phyloP scores from a whole-genome alignment of 2,329 filamentous ascomycete genomes.

The Pseudopithomyces maydicus region DNA sequence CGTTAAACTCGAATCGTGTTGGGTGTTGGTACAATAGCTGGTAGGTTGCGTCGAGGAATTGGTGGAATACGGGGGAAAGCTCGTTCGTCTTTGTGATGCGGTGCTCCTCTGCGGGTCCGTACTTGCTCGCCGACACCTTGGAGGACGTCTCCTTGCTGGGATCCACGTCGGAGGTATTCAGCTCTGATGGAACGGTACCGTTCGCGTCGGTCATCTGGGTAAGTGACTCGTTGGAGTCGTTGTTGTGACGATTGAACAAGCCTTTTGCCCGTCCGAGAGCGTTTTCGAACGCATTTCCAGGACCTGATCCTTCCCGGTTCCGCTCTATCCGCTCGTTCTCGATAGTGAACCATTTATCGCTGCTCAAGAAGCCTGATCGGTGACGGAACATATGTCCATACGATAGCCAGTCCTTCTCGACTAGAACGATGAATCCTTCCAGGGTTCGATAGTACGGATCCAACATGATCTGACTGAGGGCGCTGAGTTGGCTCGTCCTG shows the following conservation, averaged over 20 bases:
- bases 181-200: constrained; percentile 54
- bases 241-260: constrained; percentile 81
- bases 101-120: constrained; percentile 57
- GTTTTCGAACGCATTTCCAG: constrained; percentile 80
- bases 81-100: constrained; percentile 84
- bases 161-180: constrained; percentile 54
- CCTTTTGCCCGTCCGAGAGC: constrained; percentile 83
- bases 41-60: constrained; percentile 93
- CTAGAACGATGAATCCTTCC: constrained; percentile 89
- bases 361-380: constrained; percentile 83
- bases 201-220: constrained; percentile 58
- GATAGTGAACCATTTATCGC: constrained; percentile 91
- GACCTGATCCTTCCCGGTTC: constrained; percentile 41
- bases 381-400: constrained; percentile 98
- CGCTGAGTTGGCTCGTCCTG: constrained; percentile 91
- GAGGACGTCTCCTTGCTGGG: constrained; percentile 40
- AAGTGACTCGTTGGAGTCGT: constrained; percentile 67
- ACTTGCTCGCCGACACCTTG: constrained; percentile 37
- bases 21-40: constrained; percentile 87
- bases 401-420: constrained; percentile 97
- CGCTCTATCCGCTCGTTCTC: constrained; percentile 77
- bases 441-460: constrained; percentile 95
- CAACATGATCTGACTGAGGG: constrained; percentile 87
- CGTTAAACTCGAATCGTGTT: constrained; percentile 92
- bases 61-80: constrained; percentile 94